Conservation (phyloP, 169 alveolate genomes). For the Plasmodium ovale region DNA sequence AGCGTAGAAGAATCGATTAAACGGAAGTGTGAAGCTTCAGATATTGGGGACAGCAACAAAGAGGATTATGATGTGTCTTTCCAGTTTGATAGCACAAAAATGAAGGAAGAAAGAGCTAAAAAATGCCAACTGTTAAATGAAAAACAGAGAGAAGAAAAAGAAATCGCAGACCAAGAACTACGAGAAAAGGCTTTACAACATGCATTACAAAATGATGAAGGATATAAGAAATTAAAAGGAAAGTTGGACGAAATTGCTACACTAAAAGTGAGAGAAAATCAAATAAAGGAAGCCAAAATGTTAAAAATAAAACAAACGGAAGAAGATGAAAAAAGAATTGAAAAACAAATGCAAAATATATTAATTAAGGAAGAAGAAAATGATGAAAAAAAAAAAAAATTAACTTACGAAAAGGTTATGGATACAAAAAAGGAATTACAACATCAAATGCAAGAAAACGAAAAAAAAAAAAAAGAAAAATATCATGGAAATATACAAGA, state of each 20-base stretch:
- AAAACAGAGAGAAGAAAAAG: slow-evolving; percentile 66
- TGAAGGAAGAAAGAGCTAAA: slow-evolving; percentile 33
- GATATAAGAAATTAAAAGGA: slow-evolving; percentile 51
- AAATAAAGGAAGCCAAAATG: slow-evolving; percentile 54
- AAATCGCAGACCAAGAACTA: slow-evolving; percentile 16
- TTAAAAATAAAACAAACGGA: slow-evolving; percentile 15
- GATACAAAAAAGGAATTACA: slow-evolving; percentile 70
- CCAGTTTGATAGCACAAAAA: slow-evolving; percentile 49
- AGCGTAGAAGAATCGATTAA: slow-evolving; percentile 8
- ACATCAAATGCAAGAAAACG: slow-evolving; percentile 57
- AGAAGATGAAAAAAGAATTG: slow-evolving; percentile 36
- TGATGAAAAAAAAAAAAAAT: slow-evolving; percentile 35
- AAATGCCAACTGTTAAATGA: slow-evolving; percentile 47
- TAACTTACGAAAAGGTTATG: slow-evolving; percentile 45
- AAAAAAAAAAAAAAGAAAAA: slow-evolving; percentile 52
- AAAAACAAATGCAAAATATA: slow-evolving; percentile 38
- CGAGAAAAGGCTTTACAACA: slow-evolving; percentile 66
- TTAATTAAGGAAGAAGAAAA: slow-evolving; percentile 46
- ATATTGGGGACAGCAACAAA: not conserved
- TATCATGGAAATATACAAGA: slow-evolving; percentile 25
- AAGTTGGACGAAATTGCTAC: slow-evolving; percentile 63
- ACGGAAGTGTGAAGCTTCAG: slow-evolving; percentile 10
- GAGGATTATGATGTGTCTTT: slow-evolving; percentile 8
- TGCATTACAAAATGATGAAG: slow-evolving; percentile 67
- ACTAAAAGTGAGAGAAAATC: slow-evolving; percentile 60